Evolutionary conservation across 75 land plant genomes (phyloP).

Genomic region (Cunninghamia lanceolata): DNA sequence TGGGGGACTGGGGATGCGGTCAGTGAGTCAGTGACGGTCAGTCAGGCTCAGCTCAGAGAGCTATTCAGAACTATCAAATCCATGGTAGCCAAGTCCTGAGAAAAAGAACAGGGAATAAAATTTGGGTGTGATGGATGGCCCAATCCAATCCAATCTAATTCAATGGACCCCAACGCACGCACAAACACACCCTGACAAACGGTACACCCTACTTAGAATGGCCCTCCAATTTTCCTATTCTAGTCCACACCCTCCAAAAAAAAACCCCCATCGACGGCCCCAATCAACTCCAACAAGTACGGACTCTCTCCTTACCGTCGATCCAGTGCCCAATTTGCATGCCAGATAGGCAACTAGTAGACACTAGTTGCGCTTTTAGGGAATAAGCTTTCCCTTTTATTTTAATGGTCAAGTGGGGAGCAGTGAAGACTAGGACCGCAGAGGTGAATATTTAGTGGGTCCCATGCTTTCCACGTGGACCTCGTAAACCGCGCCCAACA

Average conservation of each 20-base stretch:
- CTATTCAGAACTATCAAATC: constrained; percentile 5
- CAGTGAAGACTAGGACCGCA: not conserved
- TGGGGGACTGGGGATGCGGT: not conserved
- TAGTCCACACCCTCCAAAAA: not conserved
- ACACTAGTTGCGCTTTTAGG: not conserved
- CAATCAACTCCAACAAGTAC: not conserved
- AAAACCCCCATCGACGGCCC: not conserved
- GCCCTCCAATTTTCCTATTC: not conserved
- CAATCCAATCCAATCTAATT: constrained; percentile 1
- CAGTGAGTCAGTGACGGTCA: not conserved
- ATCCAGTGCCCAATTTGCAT: not conserved
- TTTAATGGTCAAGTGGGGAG: not conserved
- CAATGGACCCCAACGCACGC: constrained; percentile 10
- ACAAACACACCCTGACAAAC: constrained; percentile 3
- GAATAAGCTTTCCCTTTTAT: not conserved
- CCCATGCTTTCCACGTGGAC: not conserved
- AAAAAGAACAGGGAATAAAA: constrained; percentile 3
- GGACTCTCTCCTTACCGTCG: not conserved
- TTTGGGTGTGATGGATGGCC: not conserved
- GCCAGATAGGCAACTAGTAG: not conserved
- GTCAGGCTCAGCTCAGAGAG: not conserved
- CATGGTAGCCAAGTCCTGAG: constrained; percentile 6
- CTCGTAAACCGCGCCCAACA: not conserved
- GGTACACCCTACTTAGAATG: not conserved
- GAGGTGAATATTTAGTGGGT: not conserved